Evolutionary conservation across 176 grass and related monocot genomes (phyloP), one percentile per base, ranked within the genome.

Genomic region (Ensete ventricosum): DNA sequence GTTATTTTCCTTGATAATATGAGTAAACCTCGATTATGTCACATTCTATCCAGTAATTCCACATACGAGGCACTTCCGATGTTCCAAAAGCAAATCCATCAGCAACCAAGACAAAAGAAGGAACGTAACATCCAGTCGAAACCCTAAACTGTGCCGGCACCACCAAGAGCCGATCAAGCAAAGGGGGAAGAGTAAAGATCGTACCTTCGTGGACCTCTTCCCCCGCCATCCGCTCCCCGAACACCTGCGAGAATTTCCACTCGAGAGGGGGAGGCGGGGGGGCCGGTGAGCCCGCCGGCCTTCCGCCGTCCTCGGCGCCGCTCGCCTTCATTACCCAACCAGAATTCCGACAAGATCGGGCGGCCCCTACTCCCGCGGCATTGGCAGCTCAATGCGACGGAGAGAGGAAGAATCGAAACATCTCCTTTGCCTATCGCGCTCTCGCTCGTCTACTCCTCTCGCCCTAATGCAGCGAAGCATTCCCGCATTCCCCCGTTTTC

Each of bases 171-270:
- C 12, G 20, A 73, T 55, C 53, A 53, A 0, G 1, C 11, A 60
- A 49, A 51, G 34, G 51, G 21, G 60, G 11, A 29, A 9, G 6
- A 50, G 22, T 10, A 66, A 53, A 53, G 59, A 77, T 52, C 75
- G 75, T 22, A 77, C 75, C 75, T 65, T 77, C 75, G 49, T 77
- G 75, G 75, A 77, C 75, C 6, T 77, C 75, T 60, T 77, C 75
- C 50, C 75, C 75, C 1, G 50, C 59, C 48, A 49, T 25, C 4
- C 75, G 75, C 48, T 77, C 75, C 11, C 75, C 75, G 11, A 77
- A 77, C 1, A 77, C 75, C 60, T 77, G 75, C 34, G 75, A 77
- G 48, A 77, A 77, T 50, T 65, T 77, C 75, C 75, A 77, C 19
- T 77, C 75, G 60, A 77, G n/a, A 1, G 75, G 21, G 21, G 12